Evolutionary conservation across 2,329 filamentous ascomycete genomes (phyloP).

Genomic region (Teratosphaeria viscida): DNA sequence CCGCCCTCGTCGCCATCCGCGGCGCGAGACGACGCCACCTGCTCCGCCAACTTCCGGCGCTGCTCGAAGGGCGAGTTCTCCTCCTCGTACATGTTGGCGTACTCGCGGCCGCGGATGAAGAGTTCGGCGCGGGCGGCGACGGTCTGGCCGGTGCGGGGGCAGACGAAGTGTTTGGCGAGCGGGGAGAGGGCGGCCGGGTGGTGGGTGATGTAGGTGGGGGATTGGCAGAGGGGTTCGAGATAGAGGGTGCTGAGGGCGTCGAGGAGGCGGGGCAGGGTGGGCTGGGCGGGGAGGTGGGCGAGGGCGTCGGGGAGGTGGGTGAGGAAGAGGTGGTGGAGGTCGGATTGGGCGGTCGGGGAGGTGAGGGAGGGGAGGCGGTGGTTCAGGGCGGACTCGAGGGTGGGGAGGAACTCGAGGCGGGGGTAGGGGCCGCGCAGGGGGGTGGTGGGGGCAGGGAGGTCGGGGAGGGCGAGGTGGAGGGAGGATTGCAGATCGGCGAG

Average conservation of each 20-base stretch:
- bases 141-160: slow-evolving; percentile 52
- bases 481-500: slow-evolving; percentile 28
- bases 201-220: slow-evolving; percentile 64
- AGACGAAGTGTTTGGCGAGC: slow-evolving; percentile 74
- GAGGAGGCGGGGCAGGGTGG: slow-evolving; percentile 59
- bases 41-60: slow-evolving; percentile 65
- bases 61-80: slow-evolving; percentile 89
- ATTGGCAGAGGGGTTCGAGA: slow-evolving; percentile 64
- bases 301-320: slow-evolving; percentile 20
- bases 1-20: slow-evolving; percentile 33
- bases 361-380: slow-evolving; percentile 44
- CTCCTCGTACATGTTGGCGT: slow-evolving; percentile 97
- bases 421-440: slow-evolving; percentile 32
- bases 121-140: slow-evolving; percentile 28
- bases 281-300: slow-evolving; percentile 40
- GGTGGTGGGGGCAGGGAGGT: slow-evolving; percentile 22
- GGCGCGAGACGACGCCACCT: slow-evolving; percentile 27
- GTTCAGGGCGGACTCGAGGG: slow-evolving; percentile 57
- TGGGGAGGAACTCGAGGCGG: slow-evolving; percentile 73
- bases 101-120: slow-evolving; percentile 54
- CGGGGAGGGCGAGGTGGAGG: slow-evolving; percentile 3
- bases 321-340: slow-evolving; percentile 47
- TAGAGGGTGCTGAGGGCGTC: slow-evolving; percentile 68
- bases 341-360: slow-evolving; percentile 42
- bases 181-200: slow-evolving; percentile 88